Conservation (phyloP, 2,329 filamentous ascomycete species). For the Cyanodermella asteris region DNA sequence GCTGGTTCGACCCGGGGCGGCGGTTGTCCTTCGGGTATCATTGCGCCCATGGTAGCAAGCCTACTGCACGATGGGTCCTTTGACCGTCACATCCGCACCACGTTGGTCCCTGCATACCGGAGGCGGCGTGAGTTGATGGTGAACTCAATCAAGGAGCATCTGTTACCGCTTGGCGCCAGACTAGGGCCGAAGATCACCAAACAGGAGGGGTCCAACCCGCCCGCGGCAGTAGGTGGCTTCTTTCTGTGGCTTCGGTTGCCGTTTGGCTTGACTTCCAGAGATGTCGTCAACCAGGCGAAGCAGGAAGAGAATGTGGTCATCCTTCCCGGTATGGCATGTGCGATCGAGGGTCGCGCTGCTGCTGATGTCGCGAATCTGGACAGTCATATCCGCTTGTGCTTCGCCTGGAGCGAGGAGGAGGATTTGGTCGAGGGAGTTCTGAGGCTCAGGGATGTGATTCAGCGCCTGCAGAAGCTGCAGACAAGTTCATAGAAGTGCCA, state of each 20-base stretch:
- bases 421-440: constrained; percentile 44
- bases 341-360: no score
- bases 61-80: constrained; percentile 30
- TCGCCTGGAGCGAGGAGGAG: constrained; percentile 48
- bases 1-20: constrained; percentile 37
- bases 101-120: constrained; percentile 34
- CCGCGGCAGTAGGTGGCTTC: no score
- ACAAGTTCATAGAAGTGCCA: no score
- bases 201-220: constrained; percentile 17
- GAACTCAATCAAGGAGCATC: constrained; percentile 32
- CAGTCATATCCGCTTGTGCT: constrained; percentile 42
- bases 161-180: constrained; percentile 40
- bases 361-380: constrained; percentile 36
- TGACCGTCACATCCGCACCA: constrained; percentile 28
- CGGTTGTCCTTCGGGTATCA: constrained; percentile 36
- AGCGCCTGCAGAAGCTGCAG: constrained; percentile 13
- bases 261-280: background rate
- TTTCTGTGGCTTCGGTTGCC: no score
- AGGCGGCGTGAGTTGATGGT: constrained; percentile 33
- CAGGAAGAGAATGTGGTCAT: constrained; percentile 21
- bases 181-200: constrained; percentile 13
- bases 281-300: constrained; percentile 6
- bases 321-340: no score
- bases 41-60: constrained; percentile 33
- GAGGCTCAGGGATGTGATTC: constrained; percentile 33